Percentiles rank a stretch among this genome's conserved stretches.
phyloP scores from a whole-genome alignment of 2,329 filamentous ascomycete species.

The Cytospora piceae region DNA sequence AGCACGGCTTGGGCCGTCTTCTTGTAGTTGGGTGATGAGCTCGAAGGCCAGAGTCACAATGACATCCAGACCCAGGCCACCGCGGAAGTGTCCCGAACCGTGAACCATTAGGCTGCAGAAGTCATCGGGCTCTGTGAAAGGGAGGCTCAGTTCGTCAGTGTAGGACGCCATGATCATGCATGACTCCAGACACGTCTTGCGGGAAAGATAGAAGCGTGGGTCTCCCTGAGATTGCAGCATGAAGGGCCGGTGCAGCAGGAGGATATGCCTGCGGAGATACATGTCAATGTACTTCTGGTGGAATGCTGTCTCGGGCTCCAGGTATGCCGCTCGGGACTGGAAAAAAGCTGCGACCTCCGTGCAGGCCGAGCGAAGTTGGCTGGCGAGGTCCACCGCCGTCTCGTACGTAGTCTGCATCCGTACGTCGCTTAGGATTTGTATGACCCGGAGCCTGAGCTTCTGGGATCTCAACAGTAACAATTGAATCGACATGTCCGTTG shows the following conservation, averaged over 20 bases:
- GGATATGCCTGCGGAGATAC: slow-evolving; percentile 34
- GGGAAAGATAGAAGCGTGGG: slow-evolving; percentile 34
- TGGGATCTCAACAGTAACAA: slow-evolving; percentile 34
- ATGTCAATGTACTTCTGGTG: slow-evolving; percentile 36
- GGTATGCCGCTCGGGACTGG: background rate
- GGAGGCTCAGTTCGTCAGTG: slow-evolving; percentile 26
- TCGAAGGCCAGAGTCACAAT: slow-evolving; percentile 18
- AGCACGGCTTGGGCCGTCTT: background rate
- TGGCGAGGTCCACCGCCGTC: slow-evolving; percentile 28
- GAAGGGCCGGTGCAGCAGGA: slow-evolving; percentile 36
- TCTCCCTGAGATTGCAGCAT: slow-evolving; percentile 32
- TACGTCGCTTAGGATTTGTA: slow-evolving; percentile 33
- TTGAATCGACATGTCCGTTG: slow-evolving; percentile 34
- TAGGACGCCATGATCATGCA: slow-evolving; percentile 35
- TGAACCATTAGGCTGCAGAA: slow-evolving; percentile 12
- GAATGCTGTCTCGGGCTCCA: slow-evolving; percentile 26
- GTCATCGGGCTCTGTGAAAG: background rate
- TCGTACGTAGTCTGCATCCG: slow-evolving; percentile 30
- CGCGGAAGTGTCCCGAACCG: slow-evolving; percentile 16
- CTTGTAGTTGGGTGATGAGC: slow-evolving; percentile 20
- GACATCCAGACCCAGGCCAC: slow-evolving; percentile 18
- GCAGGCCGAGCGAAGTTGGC: slow-evolving; percentile 32
- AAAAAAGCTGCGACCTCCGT: slow-evolving; percentile 34
- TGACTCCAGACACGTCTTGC: slow-evolving; percentile 35
- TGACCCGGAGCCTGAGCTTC: slow-evolving; percentile 31